Base-by-base conservation (phyloP, 306 rosid genomes). In the Prinsepia uniflora region DNA sequence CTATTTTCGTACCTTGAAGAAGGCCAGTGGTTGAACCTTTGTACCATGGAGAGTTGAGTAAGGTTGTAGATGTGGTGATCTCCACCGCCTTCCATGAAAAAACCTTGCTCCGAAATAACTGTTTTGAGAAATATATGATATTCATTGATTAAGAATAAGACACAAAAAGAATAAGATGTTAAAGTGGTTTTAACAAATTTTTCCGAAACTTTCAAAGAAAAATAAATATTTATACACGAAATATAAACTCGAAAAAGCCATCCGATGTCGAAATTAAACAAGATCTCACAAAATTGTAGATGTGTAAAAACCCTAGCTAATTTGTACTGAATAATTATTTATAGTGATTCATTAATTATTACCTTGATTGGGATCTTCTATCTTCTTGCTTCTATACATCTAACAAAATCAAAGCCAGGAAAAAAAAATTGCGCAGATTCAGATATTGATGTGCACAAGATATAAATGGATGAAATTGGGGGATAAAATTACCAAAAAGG, bases 301-400 rank as follows among this genome's bases (percentile, higher is more conserved):
- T 18, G 15, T 18, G 74, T 43, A 70, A 70, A 24, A 70, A 24
- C 74, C 74, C 65, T 56, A 43, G 22, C 13, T 70, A 30, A 30
- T 56, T 41, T 18, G 11, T 61, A 48, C 17, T 47, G 45, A 13
- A 15, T 36, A 44, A 30, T 30, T 30, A 30, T 30, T 70, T 57
- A 30, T 9, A 36, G 45, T 13, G 5, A 49, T 43, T 55, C 20
- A 39, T 59, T 58, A 13, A 70, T 2, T 52, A 20, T 55, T 63
- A 78, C 82, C 86, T 65, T 79, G 80, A 70, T 71, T 74, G 60
- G 74, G 82, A 34, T 75, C 78, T 48, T 82, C 82, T 22, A 61
- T 75, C 82, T 82, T 82, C 80, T 82, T 82, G 80, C 83, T 82
- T 54, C 86, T 75, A 50, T 82, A 78, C 86, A 82, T 82, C 86